phyloP scores from a whole-genome alignment of 163 green algal species.

The Scenedesmus sp. region DNA sequence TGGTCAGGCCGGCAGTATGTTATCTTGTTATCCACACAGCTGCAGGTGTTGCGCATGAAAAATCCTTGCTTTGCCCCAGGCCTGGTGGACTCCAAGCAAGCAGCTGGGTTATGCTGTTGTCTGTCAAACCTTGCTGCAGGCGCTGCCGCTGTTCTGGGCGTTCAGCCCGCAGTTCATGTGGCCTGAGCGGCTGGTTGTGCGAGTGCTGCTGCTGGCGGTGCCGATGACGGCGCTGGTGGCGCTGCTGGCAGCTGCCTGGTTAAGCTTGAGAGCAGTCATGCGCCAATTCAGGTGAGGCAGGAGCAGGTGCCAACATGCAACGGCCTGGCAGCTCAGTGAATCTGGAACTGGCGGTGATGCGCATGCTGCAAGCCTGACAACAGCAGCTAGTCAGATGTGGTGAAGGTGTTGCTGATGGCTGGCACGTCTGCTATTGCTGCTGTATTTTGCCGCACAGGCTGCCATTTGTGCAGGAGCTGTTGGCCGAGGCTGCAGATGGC shows the following conservation, averaged over 20 bases:
- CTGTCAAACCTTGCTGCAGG: not conserved
- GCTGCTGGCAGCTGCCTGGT: slow-evolving; percentile 47
- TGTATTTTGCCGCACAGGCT: slow-evolving; percentile 4
- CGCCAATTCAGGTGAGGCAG: slow-evolving; percentile 17
- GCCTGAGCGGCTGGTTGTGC: not conserved
- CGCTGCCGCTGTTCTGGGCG: slow-evolving; percentile 2
- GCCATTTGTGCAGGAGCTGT: not conserved
- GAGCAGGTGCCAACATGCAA: not conserved
- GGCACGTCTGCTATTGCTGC: not conserved
- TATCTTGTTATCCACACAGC: not conserved
- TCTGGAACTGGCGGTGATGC: not conserved
- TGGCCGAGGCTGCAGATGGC: not conserved
- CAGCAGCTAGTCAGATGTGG: not conserved
- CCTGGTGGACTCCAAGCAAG: too few species aligned
- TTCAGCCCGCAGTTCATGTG: slow-evolving; percentile 6
- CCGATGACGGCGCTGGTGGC: slow-evolving; percentile 35
- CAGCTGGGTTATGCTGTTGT: not conserved
- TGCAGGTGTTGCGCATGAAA: not conserved
- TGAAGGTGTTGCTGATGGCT: too few species aligned
- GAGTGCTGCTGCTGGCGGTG: slow-evolving; percentile 8
- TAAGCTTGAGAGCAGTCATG: slow-evolving; percentile 39
- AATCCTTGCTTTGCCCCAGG: too few species aligned
- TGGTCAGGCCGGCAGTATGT: too few species aligned
- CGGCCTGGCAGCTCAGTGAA: not conserved
- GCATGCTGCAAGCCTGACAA: not conserved